Percentiles rank a stretch among this genome's conserved stretches.
Evolutionary conservation across 2,329 filamentous ascomycete species (phyloP).

Genomic region (Fusarium ramigenum): DNA sequence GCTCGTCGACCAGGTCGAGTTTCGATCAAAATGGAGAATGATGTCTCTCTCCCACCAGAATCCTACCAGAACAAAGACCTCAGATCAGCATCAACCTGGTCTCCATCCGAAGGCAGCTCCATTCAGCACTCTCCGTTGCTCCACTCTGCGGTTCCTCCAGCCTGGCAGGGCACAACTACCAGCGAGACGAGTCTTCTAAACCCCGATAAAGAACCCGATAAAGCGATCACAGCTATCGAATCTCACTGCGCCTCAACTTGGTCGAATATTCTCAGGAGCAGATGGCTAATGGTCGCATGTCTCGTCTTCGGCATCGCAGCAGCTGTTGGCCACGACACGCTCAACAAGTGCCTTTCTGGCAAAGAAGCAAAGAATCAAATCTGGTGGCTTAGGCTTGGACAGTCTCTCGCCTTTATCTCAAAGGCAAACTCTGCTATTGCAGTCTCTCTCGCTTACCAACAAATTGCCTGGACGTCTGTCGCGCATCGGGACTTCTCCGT

Average conservation of each 20-base stretch:
- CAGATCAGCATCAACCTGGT: not conserved
- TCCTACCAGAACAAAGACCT: not conserved
- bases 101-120: not conserved
- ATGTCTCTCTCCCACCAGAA: not conserved
- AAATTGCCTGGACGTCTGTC: not conserved
- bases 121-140: not conserved
- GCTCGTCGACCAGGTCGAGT: not conserved
- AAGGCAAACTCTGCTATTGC: not conserved
- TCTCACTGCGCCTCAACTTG: not conserved
- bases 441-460: not conserved
- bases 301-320: not conserved
- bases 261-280: not conserved
- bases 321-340: not conserved
- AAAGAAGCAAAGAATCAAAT: not conserved
- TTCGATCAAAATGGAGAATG: not conserved
- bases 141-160: not conserved
- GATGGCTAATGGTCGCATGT: slow-evolving; percentile 4
- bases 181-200: not conserved
- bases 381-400: slow-evolving; percentile 10
- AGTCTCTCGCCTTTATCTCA: not conserved
- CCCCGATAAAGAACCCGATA: fast-evolving
- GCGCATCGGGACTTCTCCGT: not conserved
- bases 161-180: not conserved
- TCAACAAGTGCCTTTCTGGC: not conserved
- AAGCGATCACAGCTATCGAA: fast-evolving